Base-by-base conservation (phyloP, 148 eudicot genomes). In the Diospyros lotus region DNA sequence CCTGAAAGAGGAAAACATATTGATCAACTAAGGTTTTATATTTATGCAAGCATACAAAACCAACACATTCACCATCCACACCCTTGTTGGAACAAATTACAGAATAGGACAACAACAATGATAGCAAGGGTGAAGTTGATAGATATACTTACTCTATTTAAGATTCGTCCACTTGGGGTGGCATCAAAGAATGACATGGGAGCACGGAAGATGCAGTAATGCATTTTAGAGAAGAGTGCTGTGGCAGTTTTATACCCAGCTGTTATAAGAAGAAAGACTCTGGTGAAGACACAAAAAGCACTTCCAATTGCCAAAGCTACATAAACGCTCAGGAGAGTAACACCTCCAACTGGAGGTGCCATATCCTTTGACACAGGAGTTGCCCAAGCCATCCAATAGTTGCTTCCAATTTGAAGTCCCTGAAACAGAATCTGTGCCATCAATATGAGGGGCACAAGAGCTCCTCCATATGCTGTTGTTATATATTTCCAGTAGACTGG, bases 351-450 rank as follows among this genome's bases (percentile, higher is more conserved):
- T 40, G 66, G n/a, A 9, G 87, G 76, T 71, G 55, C 64, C 52
- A 68, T 70, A 63, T 85, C 88, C 76, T 80, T 40, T 1, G 88
- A 85, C 39, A 81, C 80, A 46, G 90, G 88, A 42, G 87, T 81
- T 13, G 88, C 91, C 91, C 91, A 85, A 62, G 91, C 85, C 85
- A 87, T 83, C 91, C 91, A 87, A 60, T 87, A 87, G 67, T 85
- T 87, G 81, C 90, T 83, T 38, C 76, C 76, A 9, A 87, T 81
- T 67, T 87, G 91, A 77, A 87, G 85, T 66, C 56, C 14, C 71
- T 87, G 85, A 76, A 85, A 87, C 15, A 84, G 64, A 74, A 87
- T 66, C 58, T 87, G 87, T 73, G 73, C 71, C 14, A 87, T 60
- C 75, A 87, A 54, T 75, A 85, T 81, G 69, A 87, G 66, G 18